Conservation (phyloP, 2,329 filamentous ascomycete genomes). For the Apiospora koreana region DNA sequence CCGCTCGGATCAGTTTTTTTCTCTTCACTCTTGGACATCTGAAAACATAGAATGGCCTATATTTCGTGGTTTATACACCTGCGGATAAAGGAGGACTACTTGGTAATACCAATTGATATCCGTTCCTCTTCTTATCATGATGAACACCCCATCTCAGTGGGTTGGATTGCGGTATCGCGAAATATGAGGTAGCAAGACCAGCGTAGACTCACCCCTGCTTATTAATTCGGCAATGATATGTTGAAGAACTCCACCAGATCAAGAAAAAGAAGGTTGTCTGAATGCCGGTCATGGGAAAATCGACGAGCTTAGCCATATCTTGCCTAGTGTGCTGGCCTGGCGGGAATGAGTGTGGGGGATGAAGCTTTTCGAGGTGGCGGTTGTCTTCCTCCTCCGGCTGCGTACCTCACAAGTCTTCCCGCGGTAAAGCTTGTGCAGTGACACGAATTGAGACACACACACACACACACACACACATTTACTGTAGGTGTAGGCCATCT, state of each 20-base stretch:
- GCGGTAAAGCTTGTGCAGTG: background rate
- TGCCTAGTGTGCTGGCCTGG: background rate
- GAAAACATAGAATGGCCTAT: too few relatives aligned
- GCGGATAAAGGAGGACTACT: too few relatives aligned
- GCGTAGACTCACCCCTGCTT: background rate
- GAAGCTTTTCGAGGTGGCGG: background rate
- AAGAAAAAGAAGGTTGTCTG: conserved; percentile 3
- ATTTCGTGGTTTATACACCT: too few relatives aligned
- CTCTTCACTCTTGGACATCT: too few relatives aligned
- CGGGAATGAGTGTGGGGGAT: conserved; percentile 6
- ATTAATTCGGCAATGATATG: background rate
- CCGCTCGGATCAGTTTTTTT: too few relatives aligned
- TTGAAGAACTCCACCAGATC: background rate
- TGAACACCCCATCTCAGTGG: background rate
- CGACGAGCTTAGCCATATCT: background rate
- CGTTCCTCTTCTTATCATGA: too few relatives aligned
- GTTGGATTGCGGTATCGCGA: background rate
- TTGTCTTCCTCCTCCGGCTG: background rate
- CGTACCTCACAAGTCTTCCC: background rate
- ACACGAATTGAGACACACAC: background rate
- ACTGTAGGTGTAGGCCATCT: background rate
- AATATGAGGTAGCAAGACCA: background rate
- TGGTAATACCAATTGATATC: too few relatives aligned
- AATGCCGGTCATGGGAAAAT: conserved; percentile 2
- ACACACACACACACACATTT: background rate